Base-by-base conservation (phyloP, 169 alveolate species). In the Plasmodium vinckei region DNA sequence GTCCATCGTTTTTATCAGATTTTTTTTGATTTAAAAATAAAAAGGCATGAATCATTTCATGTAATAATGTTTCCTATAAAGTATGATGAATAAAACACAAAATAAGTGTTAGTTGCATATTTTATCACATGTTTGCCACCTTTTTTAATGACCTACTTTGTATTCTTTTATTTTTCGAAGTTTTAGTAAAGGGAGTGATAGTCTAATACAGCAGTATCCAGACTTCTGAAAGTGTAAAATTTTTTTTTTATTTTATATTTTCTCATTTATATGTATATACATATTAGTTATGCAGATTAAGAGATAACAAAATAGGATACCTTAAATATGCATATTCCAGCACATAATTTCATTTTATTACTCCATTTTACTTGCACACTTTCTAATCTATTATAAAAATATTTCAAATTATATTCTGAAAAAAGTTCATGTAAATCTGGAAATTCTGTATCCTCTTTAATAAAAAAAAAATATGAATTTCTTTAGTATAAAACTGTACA, bases 31-130 rank as follows among this genome's bases (percentile, higher is more conserved):
- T 96, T 9, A 97, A 73, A 73, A 96, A 97, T 51, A 97, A 87
- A 65, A 95, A 96, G 17, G 99, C 99, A 73, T 98, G 99, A 68
- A 98, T 97, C 98, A 98, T 97, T 92, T 98, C 99, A 87, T 98
- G 99, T 23, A 98, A 92, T 25, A 98, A 94, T 9, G 99, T 98
- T 77, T 97, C 99, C 94, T 94, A 13, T 46, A 33, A 68, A 54
- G 47, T 42, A 3, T 44, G 4, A 42, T 7, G 12, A 51, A 13
- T 51, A 7, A 9, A 51, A 5, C 0, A 0, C 42, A 33, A 3
- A 4, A 33, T 4, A 33, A 4, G 3, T 33, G 6, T 33, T 4
- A 33, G 42, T 3, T 3, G 7, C 42, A 27, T 33, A 33, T 33
- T 3, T 33, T 33, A 33, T 33, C 42, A 33, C 42, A 33, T 3